Evolutionary conservation across 164 flowering plant species (phyloP), one percentile per base, ranked within the genome.

Genomic region (Houttuynia cordata): DNA sequence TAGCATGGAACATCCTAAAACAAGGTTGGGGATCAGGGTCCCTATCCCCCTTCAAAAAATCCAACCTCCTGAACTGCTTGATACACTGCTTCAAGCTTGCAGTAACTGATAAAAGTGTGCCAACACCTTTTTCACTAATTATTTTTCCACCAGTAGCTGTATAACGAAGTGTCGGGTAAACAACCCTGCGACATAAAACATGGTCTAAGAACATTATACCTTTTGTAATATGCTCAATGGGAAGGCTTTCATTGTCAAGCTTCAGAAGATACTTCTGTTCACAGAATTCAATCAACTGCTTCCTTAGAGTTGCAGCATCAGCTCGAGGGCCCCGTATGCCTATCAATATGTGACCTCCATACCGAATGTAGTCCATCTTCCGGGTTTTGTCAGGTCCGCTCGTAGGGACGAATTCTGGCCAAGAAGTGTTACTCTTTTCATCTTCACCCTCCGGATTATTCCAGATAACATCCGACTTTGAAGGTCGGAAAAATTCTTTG

Each of bases 21-120:
- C 98, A 92, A 56, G 98, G 98, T 61, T 92, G 98, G 47, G 98
- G 98, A 50, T 92, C 98, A 0, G 98, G 98, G 52, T 92, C 98
- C 56, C 94, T 71, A 67, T 92, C 98, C 51, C 98, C 98, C 72
- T 92, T 92, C 19, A 92, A 75, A 78, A 81, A 86, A 40, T 56
- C 78, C 75, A 92, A 65, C 75, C 89, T 92, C 64, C 98, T 76
- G 53, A 92, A 89, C 53, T 81, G 93, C 78, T 73, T 92, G 40
- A 92, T 85, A 75, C 98, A 89, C 59, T 89, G 97, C 63, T 89
- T 92, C 71, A 92, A 71, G 73, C 98, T 92, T 22, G 98, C 97
- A 0, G 98, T 89, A 25, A 91, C 96, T 0, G 96, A 89, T 40
- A 87, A 67, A 57, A 92, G 83, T 23, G 96, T 87, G 8, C 98